Evolutionary conservation across 2,329 filamentous ascomycete species (phyloP), one percentile per base, ranked within the genome.

Genomic region (Colletotrichum godetiae): DNA sequence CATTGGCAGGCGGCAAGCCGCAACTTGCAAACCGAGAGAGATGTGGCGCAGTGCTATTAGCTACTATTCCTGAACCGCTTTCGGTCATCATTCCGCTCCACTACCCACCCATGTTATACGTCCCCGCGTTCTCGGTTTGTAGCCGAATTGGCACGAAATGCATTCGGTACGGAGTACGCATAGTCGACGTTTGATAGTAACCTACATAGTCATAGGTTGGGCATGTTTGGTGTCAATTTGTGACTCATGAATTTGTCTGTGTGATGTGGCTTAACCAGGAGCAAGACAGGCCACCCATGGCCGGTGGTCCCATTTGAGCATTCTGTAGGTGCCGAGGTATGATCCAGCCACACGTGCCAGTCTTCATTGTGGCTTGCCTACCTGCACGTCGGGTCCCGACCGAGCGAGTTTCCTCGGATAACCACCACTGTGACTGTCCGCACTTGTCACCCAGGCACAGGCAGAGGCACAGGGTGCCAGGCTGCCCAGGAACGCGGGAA

Each of bases 331-430:
- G 24, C n/a, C 52, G 53, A 53, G 46, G 31, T 15, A 22, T n/a
- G 19, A 19, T 66, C 31, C 27, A 67, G 64, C 64, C 64, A 67
- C 64, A 67, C 37, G 37, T 35, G 35, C 53, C 24, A 27, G 49
- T 35, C 27, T 31, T 19, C 55, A 52, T 19, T 49, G 61, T 64
- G 61, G 61, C 61, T 62, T 64, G 29, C 29, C 35, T 46, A 24
- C 29, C 49, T 31, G 49, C 11, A 22, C 13, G 46, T 35, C 57
- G 49, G 66, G 61, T 49, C 57, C 46, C 31, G 46, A 56, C 66
- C 57, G 49, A 68, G 58, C 58, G 49, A 15, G 29, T 68, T 68
- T 61, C 57, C 42, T 68, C 57, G 29, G 42, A 63, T 53, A 52
- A 29, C n/a, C 12, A 46, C 46, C 37, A 11, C 37, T 46, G 31